phyloP scores from a whole-genome alignment of 1,284 basidiomycete genomes.

The Fomitopsis palustris region DNA sequence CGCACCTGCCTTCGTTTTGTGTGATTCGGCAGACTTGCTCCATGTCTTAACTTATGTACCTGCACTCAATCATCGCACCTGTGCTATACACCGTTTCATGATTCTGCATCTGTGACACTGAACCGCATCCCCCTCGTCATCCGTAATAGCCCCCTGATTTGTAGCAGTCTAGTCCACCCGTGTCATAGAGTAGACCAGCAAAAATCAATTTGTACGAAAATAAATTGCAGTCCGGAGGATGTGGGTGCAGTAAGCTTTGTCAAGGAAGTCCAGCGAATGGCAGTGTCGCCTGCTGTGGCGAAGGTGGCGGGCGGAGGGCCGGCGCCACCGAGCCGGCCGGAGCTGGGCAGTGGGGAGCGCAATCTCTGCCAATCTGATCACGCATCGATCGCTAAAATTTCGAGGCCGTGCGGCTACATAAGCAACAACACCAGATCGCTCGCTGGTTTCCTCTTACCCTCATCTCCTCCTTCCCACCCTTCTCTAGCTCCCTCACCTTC shows the following conservation, averaged over 20 bases:
- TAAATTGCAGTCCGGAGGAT: neutral
- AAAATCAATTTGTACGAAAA: slow-evolving; percentile 3
- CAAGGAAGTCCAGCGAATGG: neutral
- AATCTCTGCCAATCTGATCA: slow-evolving; percentile 33
- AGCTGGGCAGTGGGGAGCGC: slow-evolving; percentile 16
- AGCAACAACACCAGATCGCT: slow-evolving; percentile 29
- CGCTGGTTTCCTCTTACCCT: slow-evolving; percentile 31
- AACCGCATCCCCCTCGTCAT: slow-evolving; percentile 8
- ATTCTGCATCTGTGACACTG: slow-evolving; percentile 15
- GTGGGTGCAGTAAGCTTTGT: neutral
- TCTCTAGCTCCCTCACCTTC: slow-evolving; percentile 30
- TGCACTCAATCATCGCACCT: slow-evolving; percentile 4
- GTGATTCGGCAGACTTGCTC: neutral
- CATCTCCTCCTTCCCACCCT: slow-evolving; percentile 30
- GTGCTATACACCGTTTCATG: slow-evolving; percentile 8
- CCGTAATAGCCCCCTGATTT: slow-evolving; percentile 10
- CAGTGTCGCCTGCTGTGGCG: slow-evolving; percentile 10
- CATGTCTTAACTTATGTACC: slow-evolving; percentile 16
- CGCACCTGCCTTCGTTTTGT: slow-evolving; percentile 1
- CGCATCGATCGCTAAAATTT: slow-evolving; percentile 37
- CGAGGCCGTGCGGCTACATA: slow-evolving; percentile 32
- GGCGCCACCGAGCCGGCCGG: slow-evolving; percentile 25
- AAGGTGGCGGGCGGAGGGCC: slow-evolving; percentile 23
- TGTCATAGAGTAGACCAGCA: slow-evolving; percentile 12
- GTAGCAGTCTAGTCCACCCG: slow-evolving; percentile 17